Conservation (phyloP, 768 basidiomycete genomes). For the Collybiopsis luxurians region DNA sequence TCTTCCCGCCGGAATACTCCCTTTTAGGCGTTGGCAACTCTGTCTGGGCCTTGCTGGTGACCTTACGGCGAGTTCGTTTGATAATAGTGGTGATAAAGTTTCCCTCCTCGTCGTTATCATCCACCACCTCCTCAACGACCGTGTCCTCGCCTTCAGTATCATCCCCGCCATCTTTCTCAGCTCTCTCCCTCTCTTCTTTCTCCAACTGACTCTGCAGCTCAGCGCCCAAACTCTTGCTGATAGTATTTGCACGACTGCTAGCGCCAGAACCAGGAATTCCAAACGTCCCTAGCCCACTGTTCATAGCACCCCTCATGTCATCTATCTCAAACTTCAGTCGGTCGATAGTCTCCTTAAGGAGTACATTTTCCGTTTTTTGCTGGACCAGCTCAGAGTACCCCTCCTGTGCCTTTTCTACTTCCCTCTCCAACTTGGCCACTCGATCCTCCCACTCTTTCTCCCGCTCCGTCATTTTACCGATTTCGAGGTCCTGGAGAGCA, state of each 20-base stretch:
- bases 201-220: conserved; percentile 52
- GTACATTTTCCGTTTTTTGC: conserved; percentile 92
- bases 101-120: conserved; percentile 13
- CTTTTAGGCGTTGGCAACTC: conserved; percentile 46
- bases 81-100: conserved; percentile 1
- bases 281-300: conserved; percentile 19
- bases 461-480: conserved; percentile 62
- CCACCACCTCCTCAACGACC: conserved; percentile 76
- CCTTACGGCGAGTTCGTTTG: conserved; percentile 9
- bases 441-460: conserved; percentile 71
- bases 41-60: conserved; percentile 63
- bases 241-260: conserved; percentile 50
- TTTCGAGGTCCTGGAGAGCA: conserved; percentile 62
- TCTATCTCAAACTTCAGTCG: conserved; percentile 93
- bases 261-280: conserved; percentile 36
- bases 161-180: conserved; percentile 37
- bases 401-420: conserved; percentile 66
- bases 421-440: conserved; percentile 65
- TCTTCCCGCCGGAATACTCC: conserved; percentile 15
- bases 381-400: conserved; percentile 77
- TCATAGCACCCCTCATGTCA: conserved; percentile 65
- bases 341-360: conserved; percentile 95
- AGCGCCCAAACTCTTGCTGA: conserved; percentile 75
- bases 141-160: conserved; percentile 75
- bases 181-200: conserved; percentile 26